Percentiles rank a stretch among this genome's conserved stretches.
Conservation (phyloP, 2,329 filamentous ascomycete species). For the Achaetomium macrosporum region DNA sequence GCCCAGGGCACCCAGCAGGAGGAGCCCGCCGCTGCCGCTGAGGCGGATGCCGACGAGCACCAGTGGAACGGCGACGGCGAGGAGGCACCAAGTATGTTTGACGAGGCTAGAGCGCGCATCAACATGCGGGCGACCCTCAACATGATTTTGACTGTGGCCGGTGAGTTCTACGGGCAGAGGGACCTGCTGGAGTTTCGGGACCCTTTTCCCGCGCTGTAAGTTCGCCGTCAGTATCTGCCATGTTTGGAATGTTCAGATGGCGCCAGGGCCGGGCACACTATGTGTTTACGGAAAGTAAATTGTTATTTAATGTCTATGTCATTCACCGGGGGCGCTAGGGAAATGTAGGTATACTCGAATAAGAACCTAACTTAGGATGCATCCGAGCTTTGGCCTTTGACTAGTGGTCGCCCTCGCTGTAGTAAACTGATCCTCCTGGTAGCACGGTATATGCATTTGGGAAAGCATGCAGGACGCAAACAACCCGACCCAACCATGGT, state of each 20-base stretch:
- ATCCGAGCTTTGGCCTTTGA: background rate
- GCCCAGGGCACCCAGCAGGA: constrained; percentile 7
- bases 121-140: constrained; percentile 70
- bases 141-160: constrained; percentile 84
- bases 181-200: constrained; percentile 75
- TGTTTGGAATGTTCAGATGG: background rate
- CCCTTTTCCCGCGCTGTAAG: constrained; percentile 46
- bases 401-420: too few species aligned
- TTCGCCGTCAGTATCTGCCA: background rate
- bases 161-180: constrained; percentile 83
- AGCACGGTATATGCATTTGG: background rate
- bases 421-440: too few species aligned
- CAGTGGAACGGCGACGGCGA: constrained; percentile 1
- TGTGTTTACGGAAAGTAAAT: background rate
- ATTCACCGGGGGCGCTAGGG: too few species aligned
- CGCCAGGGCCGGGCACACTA: background rate
- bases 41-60: constrained; percentile 24
- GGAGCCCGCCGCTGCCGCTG: constrained; percentile 25
- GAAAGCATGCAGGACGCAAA: background rate
- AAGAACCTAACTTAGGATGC: too few species aligned
- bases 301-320: too few species aligned
- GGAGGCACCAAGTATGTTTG: constrained; percentile 20
- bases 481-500: constrained; percentile 9
- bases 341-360: too few species aligned
- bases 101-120: constrained; percentile 34